These are phyloP conservation scores for Cardamine resedifolia DNA, from an alignment of 345 rosid species.

Conservation along the genomic window DNA sequence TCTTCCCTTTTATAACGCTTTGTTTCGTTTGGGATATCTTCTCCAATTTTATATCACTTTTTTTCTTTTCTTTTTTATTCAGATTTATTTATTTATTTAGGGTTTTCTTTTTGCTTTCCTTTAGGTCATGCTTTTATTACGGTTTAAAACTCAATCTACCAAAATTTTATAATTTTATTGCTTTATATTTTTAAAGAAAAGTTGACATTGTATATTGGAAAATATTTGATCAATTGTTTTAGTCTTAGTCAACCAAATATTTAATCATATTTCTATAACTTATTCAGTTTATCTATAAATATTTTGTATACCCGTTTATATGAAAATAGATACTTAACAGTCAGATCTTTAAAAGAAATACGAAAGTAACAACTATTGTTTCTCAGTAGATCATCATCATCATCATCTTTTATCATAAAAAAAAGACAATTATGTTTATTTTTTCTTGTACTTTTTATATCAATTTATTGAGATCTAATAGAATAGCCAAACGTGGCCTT, in stretches of 20 bases:
- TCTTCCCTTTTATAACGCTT: conserved; percentile 28
- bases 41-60: neutral
- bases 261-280: neutral
- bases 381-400: too few relatives aligned
- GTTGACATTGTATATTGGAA: neutral
- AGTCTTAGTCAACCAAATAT: neutral
- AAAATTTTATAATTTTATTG: neutral
- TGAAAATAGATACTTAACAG: neutral
- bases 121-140: conserved; percentile 16
- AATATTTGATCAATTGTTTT: neutral
- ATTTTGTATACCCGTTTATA: neutral
- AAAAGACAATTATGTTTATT: too few relatives aligned
- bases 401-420: too few relatives aligned
- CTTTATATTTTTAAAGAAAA: neutral
- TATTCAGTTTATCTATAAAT: neutral
- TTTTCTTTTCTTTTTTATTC: neutral
- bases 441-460: neutral
- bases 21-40: conserved; percentile 23
- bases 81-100: neutral
- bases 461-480: neutral
- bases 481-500: conserved; percentile 13
- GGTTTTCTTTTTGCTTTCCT: conserved; percentile 13
- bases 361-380: neutral
- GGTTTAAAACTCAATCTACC: conserved; percentile 11
- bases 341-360: neutral